Base-by-base conservation (phyloP, 805 yeast species). In the Saturnispora serradocipensis region DNA sequence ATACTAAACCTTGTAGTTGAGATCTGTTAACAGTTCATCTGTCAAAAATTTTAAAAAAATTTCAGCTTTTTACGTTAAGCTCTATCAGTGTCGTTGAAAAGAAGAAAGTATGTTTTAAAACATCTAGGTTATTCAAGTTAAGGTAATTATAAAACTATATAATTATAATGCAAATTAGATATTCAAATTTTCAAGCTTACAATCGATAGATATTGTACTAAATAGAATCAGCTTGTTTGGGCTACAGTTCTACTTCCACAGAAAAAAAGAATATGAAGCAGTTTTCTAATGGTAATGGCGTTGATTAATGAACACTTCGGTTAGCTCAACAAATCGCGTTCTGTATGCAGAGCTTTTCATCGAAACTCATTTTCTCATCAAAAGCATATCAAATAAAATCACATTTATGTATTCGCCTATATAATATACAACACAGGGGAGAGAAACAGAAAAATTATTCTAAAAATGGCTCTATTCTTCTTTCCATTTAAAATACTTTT, bases 401-500 rank as follows among this genome's bases (percentile, higher is more conserved):
- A 30, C 34, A 30, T 30, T 30, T 11, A 10, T 30, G 2, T 30
- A 30, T 30, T 30, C 8, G 34, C 34, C 10, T 38, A 16, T 11
- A 38, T 10, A 18, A 18, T 34, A 10, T n/a, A 38, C n/a, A 11
- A 22, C 5, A 40, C 7, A 40, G 10, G 24, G 6, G 24, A 11
- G 22, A 24, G 4, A 25, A n/a, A 39, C 24, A n/a, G 25, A 4
- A 22, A 25, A 45, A 9, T 10, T 8, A 24, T 8, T 18, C 13
- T 25, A 25, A 38, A 9, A 38, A 7, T 18, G 13, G 16, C 20
- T 3, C 47, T 63, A 78, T 46, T 74, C 76, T 54, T 80, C 88
- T 53, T 70, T 78, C 97, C 97, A 90, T 65, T 85, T 86, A 46
- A 96, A 97, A 54, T 73, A 75, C 61, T 76, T 81, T 63, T 78